Evolutionary conservation across 2,329 filamentous ascomycete species (phyloP).

Genomic region (Ascochyta rabiei): DNA sequence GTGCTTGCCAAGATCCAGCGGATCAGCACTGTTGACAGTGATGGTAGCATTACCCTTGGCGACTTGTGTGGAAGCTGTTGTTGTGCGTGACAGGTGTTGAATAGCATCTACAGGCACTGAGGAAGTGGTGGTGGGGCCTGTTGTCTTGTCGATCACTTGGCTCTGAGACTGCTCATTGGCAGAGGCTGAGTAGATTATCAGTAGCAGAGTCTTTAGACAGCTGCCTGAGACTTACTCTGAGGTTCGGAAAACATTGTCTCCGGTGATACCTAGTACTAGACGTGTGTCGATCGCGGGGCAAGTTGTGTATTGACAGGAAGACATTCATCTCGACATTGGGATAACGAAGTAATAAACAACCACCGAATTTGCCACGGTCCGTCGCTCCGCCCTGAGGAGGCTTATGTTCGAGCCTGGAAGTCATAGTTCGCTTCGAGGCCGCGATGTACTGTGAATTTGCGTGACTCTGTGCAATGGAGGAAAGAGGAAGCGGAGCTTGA

Average conservation of each 20-base stretch:
- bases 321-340: slow-evolving; percentile 32
- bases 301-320: slow-evolving; percentile 30
- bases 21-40: slow-evolving; percentile 35
- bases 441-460: slow-evolving; percentile 15
- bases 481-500: slow-evolving; percentile 32
- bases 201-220: slow-evolving; percentile 17
- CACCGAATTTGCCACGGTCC: slow-evolving; percentile 25
- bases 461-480: slow-evolving; percentile 19
- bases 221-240: slow-evolving; percentile 37
- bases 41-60: slow-evolving; percentile 32
- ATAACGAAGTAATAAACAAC: slow-evolving; percentile 42
- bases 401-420: slow-evolving; percentile 18
- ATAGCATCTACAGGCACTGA: slow-evolving; percentile 35
- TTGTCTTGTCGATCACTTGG: slow-evolving; percentile 40
- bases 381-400: slow-evolving; percentile 17
- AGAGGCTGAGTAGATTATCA: slow-evolving; percentile 36
- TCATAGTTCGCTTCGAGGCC: slow-evolving; percentile 20
- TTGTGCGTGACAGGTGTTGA: slow-evolving; percentile 28
- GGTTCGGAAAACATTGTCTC: slow-evolving; percentile 40
- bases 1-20: slow-evolving; percentile 46
- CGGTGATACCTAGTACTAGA: slow-evolving; percentile 24
- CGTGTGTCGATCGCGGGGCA: slow-evolving; percentile 29
- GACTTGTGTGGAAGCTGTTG: slow-evolving; percentile 25
- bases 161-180: slow-evolving; percentile 30
- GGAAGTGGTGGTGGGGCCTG: slow-evolving; percentile 30